phyloP scores from a whole-genome alignment of 352 stramenopile species.

The Phytopythium vexans region DNA sequence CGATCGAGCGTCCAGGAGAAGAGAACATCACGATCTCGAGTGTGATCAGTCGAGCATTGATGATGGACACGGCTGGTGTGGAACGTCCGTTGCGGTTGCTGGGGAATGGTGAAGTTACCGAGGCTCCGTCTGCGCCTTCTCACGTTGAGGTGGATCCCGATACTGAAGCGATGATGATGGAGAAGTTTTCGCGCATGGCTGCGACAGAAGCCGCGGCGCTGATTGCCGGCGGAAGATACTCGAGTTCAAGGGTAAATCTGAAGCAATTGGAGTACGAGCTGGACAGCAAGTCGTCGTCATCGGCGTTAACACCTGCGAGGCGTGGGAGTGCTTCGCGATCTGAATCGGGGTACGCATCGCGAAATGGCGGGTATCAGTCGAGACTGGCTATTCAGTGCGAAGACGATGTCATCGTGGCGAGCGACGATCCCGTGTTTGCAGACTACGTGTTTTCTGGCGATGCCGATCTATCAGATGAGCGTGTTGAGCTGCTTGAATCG shows the following conservation, averaged over 20 bases:
- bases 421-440: constrained; percentile 7
- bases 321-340: too few species aligned
- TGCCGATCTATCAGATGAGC: constrained; percentile 15
- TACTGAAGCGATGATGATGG: constrained; percentile 54
- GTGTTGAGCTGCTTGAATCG: constrained; percentile 25
- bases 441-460: constrained; percentile 17
- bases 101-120: constrained; percentile 38
- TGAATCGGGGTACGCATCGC: too few species aligned
- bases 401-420: constrained; percentile 14
- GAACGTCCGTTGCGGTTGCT: constrained; percentile 32
- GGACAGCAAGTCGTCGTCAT: constrained; percentile 22
- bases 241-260: constrained; percentile 26
- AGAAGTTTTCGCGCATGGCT: constrained; percentile 63
- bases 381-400: constrained; percentile 21
- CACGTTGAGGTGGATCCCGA: constrained; percentile 29
- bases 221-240: constrained; percentile 23
- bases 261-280: constrained; percentile 33
- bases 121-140: not conserved
- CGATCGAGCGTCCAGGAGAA: constrained; percentile 59
- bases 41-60: constrained; percentile 54
- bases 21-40: constrained; percentile 79
- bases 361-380: too few species aligned
- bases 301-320: constrained; percentile 1
- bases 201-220: constrained; percentile 44
- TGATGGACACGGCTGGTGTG: constrained; percentile 44